Evolutionary conservation across 2,329 filamentous ascomycete genomes (phyloP).

Genomic region (Aspergillus fumigatus): DNA sequence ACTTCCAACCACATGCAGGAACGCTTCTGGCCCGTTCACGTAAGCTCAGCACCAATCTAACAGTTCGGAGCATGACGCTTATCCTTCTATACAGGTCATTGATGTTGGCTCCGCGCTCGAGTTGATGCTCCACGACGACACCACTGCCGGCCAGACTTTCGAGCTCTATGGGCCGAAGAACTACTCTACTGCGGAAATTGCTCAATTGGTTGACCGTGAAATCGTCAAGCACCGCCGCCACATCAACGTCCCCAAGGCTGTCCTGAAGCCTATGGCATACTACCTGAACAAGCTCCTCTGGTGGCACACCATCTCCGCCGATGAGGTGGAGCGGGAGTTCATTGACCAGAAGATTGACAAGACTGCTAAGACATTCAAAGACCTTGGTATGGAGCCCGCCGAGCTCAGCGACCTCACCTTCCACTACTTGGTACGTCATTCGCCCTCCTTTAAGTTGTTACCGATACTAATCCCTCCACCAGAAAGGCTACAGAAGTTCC

Average conservation of each 20-base stretch:
- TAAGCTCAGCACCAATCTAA: slow-evolving; percentile 38
- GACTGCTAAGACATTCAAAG: slow-evolving; percentile 89
- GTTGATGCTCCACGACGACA: slow-evolving; percentile 85
- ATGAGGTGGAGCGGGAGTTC: slow-evolving; percentile 88
- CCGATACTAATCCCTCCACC: slow-evolving; percentile 16
- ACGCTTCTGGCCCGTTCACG: slow-evolving; percentile 86
- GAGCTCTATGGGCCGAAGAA: slow-evolving; percentile 93
- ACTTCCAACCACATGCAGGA: slow-evolving; percentile 93
- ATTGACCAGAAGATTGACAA: slow-evolving; percentile 89
- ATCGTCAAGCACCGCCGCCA: slow-evolving; percentile 86
- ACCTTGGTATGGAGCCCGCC: slow-evolving; percentile 82
- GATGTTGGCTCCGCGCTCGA: slow-evolving; percentile 89
- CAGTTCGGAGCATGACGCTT: slow-evolving; percentile 8
- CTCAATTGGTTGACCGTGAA: slow-evolving; percentile 82
- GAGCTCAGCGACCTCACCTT: slow-evolving; percentile 85
- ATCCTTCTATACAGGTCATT: slow-evolving; percentile 57
- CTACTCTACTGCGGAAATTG: slow-evolving; percentile 84
- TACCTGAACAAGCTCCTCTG: slow-evolving; percentile 78
- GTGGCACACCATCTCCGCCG: slow-evolving; percentile 79
- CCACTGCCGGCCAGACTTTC: slow-evolving; percentile 81
- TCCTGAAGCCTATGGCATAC: slow-evolving; percentile 70
- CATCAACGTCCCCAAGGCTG: slow-evolving; percentile 78
- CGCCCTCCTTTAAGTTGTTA: neutral
- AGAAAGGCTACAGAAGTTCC: slow-evolving; percentile 88
- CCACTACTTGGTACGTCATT: slow-evolving; percentile 75